Evolutionary conservation across 768 basidiomycete species (phyloP).

Genomic region (Botryobasidium botryosum): DNA sequence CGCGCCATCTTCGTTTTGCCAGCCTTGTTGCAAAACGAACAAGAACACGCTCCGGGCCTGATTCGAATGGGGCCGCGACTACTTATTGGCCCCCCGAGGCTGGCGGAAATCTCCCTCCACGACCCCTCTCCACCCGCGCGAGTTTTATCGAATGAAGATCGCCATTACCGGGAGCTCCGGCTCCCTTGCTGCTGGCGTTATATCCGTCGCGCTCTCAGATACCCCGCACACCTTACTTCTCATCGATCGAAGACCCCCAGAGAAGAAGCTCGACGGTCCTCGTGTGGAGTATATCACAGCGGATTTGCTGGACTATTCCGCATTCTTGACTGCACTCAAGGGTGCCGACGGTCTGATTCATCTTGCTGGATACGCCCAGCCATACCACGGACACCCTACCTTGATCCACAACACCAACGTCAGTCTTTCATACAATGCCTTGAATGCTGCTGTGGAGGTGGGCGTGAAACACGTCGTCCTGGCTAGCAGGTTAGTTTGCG

Average conservation of each 20-base stretch:
- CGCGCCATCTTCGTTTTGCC: too few species aligned
- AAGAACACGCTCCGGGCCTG: too few species aligned
- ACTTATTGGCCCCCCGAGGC: too few species aligned
- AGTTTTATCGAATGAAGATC: too few species aligned
- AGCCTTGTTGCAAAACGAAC: too few species aligned
- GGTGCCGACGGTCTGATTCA: conserved; percentile 12
- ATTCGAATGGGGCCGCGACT: too few species aligned
- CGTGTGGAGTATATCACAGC: conserved; percentile 11
- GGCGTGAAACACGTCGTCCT: conserved; percentile 9
- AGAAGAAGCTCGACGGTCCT: conserved; percentile 4
- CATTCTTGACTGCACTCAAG: conserved; percentile 8
- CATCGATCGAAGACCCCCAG: conserved; percentile 9
- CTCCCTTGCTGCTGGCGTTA: conserved; percentile 5
- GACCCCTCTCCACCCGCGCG: too few species aligned
- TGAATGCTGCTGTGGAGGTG: conserved; percentile 10
- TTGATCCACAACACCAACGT: conserved; percentile 10
- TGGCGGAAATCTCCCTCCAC: too few species aligned
- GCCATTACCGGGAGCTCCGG: conserved; percentile 11
- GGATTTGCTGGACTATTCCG: conserved; percentile 6
- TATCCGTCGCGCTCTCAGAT: conserved; percentile 3
- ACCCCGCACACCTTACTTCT: conserved; percentile 10
- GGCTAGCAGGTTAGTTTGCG: conserved; percentile 8
- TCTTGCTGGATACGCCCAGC: conserved; percentile 8
- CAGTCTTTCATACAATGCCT: conserved; percentile 8
- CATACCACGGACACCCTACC: conserved; percentile 4